These are phyloP conservation scores for Takashimella koratensis DNA, from an alignment of 1,284 basidiomycete genomes.

Conservation along the genomic window DNA sequence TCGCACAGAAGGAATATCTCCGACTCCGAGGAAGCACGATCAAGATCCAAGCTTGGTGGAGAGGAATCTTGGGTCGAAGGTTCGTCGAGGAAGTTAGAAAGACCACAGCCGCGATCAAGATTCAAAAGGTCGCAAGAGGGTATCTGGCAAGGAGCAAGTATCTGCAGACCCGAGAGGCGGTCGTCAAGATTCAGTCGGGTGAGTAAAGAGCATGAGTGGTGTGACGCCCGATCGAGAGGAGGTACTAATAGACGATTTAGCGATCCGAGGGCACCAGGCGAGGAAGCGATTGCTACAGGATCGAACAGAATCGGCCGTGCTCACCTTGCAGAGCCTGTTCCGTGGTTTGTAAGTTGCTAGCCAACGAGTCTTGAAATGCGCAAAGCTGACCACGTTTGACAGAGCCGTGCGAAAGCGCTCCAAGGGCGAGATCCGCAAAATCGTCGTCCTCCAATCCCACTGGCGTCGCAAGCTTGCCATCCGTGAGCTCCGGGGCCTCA, in stretches of 20 bases:
- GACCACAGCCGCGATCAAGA: slow-evolving; percentile 67
- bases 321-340: slow-evolving; percentile 75
- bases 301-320: slow-evolving; percentile 64
- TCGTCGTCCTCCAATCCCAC: slow-evolving; percentile 87
- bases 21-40: slow-evolving; percentile 70
- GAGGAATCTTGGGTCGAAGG: slow-evolving; percentile 71
- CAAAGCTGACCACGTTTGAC: neutral
- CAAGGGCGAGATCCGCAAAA: slow-evolving; percentile 63
- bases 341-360: slow-evolving; percentile 74
- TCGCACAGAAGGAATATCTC: slow-evolving; percentile 79
- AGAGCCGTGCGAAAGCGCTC: slow-evolving; percentile 67
- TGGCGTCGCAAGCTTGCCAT: slow-evolving; percentile 84
- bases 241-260: too few relatives aligned
- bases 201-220: too few relatives aligned
- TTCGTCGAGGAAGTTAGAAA: slow-evolving; percentile 68
- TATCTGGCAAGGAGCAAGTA: slow-evolving; percentile 73
- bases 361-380: neutral
- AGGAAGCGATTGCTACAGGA: slow-evolving; percentile 63
- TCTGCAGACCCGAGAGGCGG: slow-evolving; percentile 59
- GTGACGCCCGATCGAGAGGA: too few relatives aligned
- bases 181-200: slow-evolving; percentile 82
- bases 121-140: slow-evolving; percentile 71
- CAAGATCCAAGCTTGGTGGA: slow-evolving; percentile 90
- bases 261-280: slow-evolving; percentile 73
- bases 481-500: slow-evolving; percentile 76